Evolutionary conservation across 1,284 basidiomycete species (phyloP), one percentile per base, ranked within the genome.

Genomic region (Coriolopsis trogii): DNA sequence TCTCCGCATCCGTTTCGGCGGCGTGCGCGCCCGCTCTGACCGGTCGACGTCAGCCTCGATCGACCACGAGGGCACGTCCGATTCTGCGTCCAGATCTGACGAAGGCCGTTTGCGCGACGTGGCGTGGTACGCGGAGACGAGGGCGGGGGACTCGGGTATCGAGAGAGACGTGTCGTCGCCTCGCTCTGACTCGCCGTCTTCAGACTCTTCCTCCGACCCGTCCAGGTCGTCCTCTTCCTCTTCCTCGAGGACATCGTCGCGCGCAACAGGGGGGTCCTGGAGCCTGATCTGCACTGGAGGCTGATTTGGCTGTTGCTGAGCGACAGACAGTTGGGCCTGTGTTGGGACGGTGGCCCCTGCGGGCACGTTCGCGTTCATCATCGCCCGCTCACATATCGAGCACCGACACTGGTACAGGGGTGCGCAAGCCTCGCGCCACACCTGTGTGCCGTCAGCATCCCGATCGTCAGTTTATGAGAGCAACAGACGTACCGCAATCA

Each of bases 351-450:
- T 45, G n/a, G 67, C 71, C 20, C 70, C 69, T 21, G 65, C 63
- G 34, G 72, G 71, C 23, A 73, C 70, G 36, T 75, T 74, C 12
- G 70, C 73, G 36, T 72, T 73, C 18, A 76, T 63, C 63, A 80
- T 77, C 5, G 85, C 81, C 28, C 87, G 81, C 53, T 85, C 80
- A 65, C 87, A 90, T 26, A 89, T 81, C 15, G 73, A 74, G 66
- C 88, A 89, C 34, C 78, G 76, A 63, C 87, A 90, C 38, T 85
- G 81, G 63, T 85, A 90, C 23, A 90, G 59, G 0, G 85, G 85
- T 1, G 78, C 72, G 65, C 84, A 87, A 0, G 85, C 87, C 55
- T 89, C 86, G 42, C 84, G 75, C 87, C 87, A 90, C 8, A 80
- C 75, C 85, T 87, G 56, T n/a, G 45, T 10, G 42, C n/a, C n/a